Evolutionary conservation across 2,329 filamentous ascomycete genomes (phyloP), one percentile per base, ranked within the genome.

Genomic region (Aureobasidium sp.): DNA sequence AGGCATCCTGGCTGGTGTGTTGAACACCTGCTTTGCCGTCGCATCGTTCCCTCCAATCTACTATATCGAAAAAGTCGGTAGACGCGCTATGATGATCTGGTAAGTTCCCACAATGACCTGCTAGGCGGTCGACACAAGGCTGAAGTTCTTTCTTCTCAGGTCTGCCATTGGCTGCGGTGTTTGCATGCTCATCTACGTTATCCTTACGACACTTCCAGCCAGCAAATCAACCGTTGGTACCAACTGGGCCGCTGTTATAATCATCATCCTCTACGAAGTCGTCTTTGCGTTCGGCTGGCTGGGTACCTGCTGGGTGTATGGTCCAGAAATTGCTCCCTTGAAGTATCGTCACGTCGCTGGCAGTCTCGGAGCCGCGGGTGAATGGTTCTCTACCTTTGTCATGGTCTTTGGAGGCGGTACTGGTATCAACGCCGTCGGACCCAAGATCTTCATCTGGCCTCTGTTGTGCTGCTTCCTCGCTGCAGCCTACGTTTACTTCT

Each of bases 391-490:
- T 39, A 71, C 69, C n/a, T 75, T 70, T 58, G 66, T 74, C 51
- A 74, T 70, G 34, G 72, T 74, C 12, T 74, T 74, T 59, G 72
- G 69, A 17, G 72, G 71, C 22, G 70, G 70, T 3, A 74, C 71
- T 60, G 72, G 67, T 1, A 65, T 75, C 49, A 64, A 72, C 12
- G 67, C 68, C 41, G 68, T 75, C 29, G 74, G 74, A 3, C 72
- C 70, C 63, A 71, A 71, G 62, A 75, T 76, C 45, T 76, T 71
- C 68, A 68, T 76, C 61, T 76, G 73, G 74, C 69, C 70, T 53
- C 64, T 73, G 45, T 57, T 72, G 56, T 74, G 64, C 68, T 73
- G 71, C 57, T 66, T 67, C 55, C 48, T 69, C 15, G 65, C 67
- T n/a, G 65, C 65, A 2, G 63, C 66, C 1, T 70, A 68, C 49